Evolutionary conservation across 2,329 filamentous ascomycete genomes (phyloP).

Genomic region (Parastagonospora nodorum): DNA sequence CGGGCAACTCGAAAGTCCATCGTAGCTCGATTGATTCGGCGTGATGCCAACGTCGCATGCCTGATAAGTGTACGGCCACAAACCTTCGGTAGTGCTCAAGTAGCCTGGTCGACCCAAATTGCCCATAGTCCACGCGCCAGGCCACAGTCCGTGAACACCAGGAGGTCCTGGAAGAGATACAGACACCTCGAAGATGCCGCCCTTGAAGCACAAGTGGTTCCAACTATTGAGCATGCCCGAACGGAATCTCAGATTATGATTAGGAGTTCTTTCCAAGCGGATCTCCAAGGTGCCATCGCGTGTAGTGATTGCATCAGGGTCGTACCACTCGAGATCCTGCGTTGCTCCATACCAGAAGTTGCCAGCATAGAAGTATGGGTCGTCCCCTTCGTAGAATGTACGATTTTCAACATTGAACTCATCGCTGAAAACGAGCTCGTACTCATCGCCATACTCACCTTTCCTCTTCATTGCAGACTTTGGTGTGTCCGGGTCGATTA

Average conservation of each 20-base stretch:
- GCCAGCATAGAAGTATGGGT: conserved; percentile 59
- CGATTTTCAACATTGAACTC: conserved; percentile 60
- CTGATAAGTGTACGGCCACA: conserved; percentile 62
- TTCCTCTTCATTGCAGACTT: conserved; percentile 50
- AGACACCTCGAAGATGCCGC: conserved; percentile 59
- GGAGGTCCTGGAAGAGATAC: conserved; percentile 58
- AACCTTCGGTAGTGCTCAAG: conserved; percentile 57
- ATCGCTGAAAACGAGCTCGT: conserved; percentile 61
- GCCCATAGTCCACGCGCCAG: conserved; percentile 60
- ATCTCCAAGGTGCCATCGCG: conserved; percentile 54
- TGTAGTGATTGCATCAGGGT: conserved; percentile 59
- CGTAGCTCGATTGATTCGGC: conserved; percentile 53
- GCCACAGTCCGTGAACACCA: conserved; percentile 57
- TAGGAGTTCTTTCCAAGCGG: conserved; percentile 52
- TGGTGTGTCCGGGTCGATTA: conserved; percentile 61
- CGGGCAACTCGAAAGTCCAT: conserved; percentile 51
- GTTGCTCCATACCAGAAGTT: conserved; percentile 62
- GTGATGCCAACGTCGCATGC: conserved; percentile 58
- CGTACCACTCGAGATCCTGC: conserved; percentile 57
- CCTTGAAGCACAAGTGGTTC: conserved; percentile 62
- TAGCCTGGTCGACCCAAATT: conserved; percentile 61
- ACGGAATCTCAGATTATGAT: conserved; percentile 53
- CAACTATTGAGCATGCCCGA: conserved; percentile 60
- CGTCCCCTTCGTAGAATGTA: conserved; percentile 63
- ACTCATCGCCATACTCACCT: conserved; percentile 52